Evolutionary conservation across 148 eudicot genomes (phyloP), one percentile per base, ranked within the genome.

Genomic region (Rhododendron kiyosumense): DNA sequence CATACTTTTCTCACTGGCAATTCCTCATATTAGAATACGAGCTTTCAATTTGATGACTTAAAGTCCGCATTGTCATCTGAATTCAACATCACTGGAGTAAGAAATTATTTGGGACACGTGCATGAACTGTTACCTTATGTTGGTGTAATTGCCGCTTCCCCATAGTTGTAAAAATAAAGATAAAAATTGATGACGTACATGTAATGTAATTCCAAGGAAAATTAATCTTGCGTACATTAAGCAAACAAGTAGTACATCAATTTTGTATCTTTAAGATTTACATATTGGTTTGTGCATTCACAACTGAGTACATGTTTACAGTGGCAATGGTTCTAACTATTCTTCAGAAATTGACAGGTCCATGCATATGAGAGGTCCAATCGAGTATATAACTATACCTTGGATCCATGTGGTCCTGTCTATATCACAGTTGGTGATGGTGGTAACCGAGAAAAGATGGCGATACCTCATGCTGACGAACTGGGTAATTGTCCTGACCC

Each of bases 291-390:
- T 65, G 73, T 79, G 57, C 51, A 46, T 51, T 51, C 2, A 24
- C 5, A 5, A 69, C 15, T 28, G 36, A 48, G 7, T 5, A 63
- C 15, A 48, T 43, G 59, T 14, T 15, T 41, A 81, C 3, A 88
- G 0, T 14, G 45, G 1, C 36, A 11, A 81, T 30, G 26, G 15
- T 59, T 48, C 79, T 67, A 71, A 63, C 20, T n/a, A 0, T 34
- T 54, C 67, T 1, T 17, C 75, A n/a, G 22, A 86, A 59, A 86
- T 54, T 65, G 84, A 63, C 98, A 96, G 99, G 98, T 96, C 83
- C 99, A 96, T 88, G 99, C 99, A 0, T 97, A 97, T 86, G 99
- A 97, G 88, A 90, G 99, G 83, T 92, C 99, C 80, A 97, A 97
- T 88, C 89, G 99, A 86, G 98, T 97, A 32, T 97, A 95, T 52